Conservation (phyloP, 306 rosid species). For the Vachellia pachyceras region DNA sequence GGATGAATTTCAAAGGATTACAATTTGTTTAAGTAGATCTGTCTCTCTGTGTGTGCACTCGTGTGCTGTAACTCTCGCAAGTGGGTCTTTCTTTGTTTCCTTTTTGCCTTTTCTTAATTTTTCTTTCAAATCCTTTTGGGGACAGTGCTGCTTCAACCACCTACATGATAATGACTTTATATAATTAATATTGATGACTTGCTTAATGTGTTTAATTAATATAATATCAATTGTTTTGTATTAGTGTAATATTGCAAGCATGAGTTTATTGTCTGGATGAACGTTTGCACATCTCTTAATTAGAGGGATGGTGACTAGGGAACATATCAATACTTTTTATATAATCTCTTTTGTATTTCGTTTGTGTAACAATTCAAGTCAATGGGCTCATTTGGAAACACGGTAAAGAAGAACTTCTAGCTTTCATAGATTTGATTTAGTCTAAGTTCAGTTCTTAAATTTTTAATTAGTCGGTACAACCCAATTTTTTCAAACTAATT, state of each 20-base stretch:
- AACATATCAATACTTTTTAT: neutral
- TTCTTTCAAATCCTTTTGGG: slow-evolving; percentile 20
- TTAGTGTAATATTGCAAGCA: no score
- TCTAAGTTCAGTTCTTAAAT: no score
- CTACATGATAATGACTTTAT: slow-evolving; percentile 33
- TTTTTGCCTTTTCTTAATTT: neutral
- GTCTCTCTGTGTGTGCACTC: neutral
- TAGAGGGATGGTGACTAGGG: neutral
- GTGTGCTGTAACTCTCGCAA: neutral
- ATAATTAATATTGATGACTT: slow-evolving; percentile 4
- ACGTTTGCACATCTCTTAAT: slow-evolving; percentile 22
- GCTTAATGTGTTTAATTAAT: neutral
- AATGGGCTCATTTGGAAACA: no score
- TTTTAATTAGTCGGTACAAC: no score
- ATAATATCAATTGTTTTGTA: neutral
- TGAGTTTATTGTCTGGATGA: slow-evolving; percentile 16
- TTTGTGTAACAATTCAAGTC: no score
- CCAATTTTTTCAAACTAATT: no score
- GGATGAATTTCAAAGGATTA: slow-evolving; percentile 31
- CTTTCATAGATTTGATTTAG: no score
- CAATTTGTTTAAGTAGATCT: slow-evolving; percentile 12
- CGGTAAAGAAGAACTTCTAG: no score
- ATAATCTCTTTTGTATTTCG: neutral
- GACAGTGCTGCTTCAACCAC: slow-evolving; percentile 43
- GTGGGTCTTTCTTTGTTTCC: neutral